Evolutionary conservation across 73 alveolate species (phyloP), one percentile per base, ranked within the genome.

Genomic region (Tetrahymena elliotti): DNA sequence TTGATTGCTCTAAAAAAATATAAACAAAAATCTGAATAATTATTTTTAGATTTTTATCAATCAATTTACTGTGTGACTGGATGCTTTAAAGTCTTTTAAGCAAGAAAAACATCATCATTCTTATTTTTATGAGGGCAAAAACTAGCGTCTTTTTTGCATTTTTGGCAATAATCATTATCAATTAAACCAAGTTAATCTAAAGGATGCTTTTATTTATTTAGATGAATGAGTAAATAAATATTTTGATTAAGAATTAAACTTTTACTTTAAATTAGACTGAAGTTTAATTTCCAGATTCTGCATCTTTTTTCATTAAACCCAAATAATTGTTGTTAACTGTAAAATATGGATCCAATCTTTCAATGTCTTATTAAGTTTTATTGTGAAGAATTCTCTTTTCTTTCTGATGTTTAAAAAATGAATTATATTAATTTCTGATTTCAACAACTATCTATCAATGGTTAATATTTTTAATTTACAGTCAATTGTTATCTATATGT

Each of bases 121-220:
- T 54, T 93, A 35, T 68, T 37, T 52, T 94, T 94, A 40, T 94
- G 96, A n/a, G 96, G 96, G 37, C 96, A 94, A 34, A 94, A 94
- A 33, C 94, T 94, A 8, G 92, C 93, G 47, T 94, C 96, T 84
- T 94, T 94, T 35, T 94, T 94, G 31, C 96, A 94, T 83, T 94
- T 94, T 38, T 94, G 84, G 41, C 96, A 94, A 36, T 83, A 94
- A 24, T 94, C 94, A 84, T 94, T 94, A 31, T 94, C 96, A 53
- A 94, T 93, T 38, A 94, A 83, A 8, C 94, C 96, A 18, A 94
- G 68, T 83, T 84, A 83, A 94, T 94, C 96, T 24, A 94, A 38
- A 22, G 96, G 96, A 41, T 94, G 96, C 96, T 94, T 27, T 36
- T 24, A 40, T 16, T 31, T 83, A 94, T 15, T 24, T 18, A 9